A percentile compares a stretch with the other conserved stretches of the same genome.
These are phyloP conservation scores for Coprinellus aureogranulatus DNA, from an alignment of 768 basidiomycete species.

Conservation along the genomic window DNA sequence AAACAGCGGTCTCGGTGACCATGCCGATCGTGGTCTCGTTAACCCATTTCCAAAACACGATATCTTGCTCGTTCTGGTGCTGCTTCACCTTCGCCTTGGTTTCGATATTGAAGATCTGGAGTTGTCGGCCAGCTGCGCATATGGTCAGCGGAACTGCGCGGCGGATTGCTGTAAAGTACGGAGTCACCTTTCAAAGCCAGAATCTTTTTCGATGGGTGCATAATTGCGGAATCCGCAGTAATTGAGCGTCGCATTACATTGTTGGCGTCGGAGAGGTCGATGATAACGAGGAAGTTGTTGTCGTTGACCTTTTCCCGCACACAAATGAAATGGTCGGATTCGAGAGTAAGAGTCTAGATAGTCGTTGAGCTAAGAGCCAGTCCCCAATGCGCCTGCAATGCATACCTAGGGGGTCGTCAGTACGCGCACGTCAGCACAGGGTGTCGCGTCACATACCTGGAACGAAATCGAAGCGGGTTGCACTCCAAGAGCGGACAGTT, in stretches of 20 bases:
- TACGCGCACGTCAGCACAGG: constrained; percentile 31
- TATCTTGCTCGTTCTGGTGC: constrained; percentile 88
- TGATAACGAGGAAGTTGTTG: constrained; percentile 97
- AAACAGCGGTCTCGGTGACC: constrained; percentile 91
- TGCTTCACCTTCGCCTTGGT: constrained; percentile 98
- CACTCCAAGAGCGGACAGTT: constrained; percentile 92
- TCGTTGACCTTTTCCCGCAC: constrained; percentile 94
- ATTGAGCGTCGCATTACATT: constrained; percentile 95
- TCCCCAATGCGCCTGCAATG: constrained; percentile 8
- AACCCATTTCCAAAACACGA: constrained; percentile 99
- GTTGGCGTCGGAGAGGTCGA: constrained; percentile 96
- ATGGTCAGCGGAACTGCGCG: constrained; percentile 9
- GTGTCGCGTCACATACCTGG: constrained; percentile 63
- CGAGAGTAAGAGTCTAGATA: constrained; percentile 81
- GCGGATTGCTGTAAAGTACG: background rate
- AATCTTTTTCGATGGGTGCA: constrained; percentile 97
- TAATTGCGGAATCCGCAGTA: constrained; percentile 97
- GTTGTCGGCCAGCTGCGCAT: constrained; percentile 76
- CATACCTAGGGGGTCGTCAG: constrained; percentile 34
- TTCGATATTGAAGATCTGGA: constrained; percentile 98
- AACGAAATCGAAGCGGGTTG: constrained; percentile 98
- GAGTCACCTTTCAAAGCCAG: constrained; percentile 87
- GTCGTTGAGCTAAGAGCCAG: background rate
- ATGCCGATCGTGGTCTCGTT: constrained; percentile 88
- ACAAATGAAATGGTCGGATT: constrained; percentile 98